Conservation (phyloP, 345 rosid species). For the Cardamine occulta region DNA sequence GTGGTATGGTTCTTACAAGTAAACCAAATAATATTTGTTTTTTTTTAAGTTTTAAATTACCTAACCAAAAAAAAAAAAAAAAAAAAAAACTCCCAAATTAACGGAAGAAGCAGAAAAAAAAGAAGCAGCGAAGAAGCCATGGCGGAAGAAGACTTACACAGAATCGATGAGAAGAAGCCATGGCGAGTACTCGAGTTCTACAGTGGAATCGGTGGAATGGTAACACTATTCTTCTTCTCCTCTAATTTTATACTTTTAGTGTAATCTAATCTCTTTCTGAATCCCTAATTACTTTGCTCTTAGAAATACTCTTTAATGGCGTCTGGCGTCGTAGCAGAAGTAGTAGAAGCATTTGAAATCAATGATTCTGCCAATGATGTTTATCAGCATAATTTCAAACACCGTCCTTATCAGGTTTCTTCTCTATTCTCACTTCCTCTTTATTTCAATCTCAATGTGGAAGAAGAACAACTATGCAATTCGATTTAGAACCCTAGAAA, state of each 20-base stretch:
- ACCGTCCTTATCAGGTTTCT: conserved; percentile 86
- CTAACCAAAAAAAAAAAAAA: background rate
- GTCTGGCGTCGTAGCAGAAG: conserved; percentile 59
- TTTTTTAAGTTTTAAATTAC: background rate
- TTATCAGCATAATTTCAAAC: conserved; percentile 81
- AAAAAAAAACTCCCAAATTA: background rate
- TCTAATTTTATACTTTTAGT: background rate
- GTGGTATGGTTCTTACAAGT: conserved; percentile 6
- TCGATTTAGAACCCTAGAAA: background rate
- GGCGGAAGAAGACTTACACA: conserved; percentile 43
- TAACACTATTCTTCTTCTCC: conserved; percentile 31
- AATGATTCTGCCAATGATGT: conserved; percentile 90
- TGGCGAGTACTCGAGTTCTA: conserved; percentile 91
- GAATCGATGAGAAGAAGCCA: conserved; percentile 51
- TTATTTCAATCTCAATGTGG: background rate
- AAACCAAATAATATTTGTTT: conserved; percentile 7
- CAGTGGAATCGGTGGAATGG: conserved; percentile 95
- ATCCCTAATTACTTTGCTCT: conserved; percentile 31
- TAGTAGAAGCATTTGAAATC: conserved; percentile 87
- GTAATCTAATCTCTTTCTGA: background rate
- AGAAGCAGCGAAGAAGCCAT: conserved; percentile 29
- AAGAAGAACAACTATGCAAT: background rate
- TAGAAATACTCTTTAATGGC: conserved; percentile 47
- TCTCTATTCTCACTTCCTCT: background rate
- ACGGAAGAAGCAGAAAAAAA: background rate